These are phyloP conservation scores for Thermothelomyces thermophilus DNA, from an alignment of 2,329 filamentous ascomycete genomes.

Conservation along the genomic window DNA sequence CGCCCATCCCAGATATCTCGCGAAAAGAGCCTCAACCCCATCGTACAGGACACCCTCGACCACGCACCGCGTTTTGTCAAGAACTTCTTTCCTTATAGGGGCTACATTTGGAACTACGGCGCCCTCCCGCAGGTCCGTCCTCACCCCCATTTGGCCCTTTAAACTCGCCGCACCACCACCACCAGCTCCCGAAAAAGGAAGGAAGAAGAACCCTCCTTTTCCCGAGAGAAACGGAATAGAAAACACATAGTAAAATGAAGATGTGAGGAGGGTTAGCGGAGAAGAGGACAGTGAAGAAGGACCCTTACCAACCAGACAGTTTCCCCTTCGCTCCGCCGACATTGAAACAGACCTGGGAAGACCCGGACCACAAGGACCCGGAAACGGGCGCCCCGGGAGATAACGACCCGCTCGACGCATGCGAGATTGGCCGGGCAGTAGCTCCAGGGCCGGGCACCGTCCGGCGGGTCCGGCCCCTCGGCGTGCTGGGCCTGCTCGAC, in stretches of 20 bases:
- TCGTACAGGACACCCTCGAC: slow-evolving; percentile 98
- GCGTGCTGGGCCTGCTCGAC: slow-evolving; percentile 96
- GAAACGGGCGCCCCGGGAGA: slow-evolving; percentile 99
- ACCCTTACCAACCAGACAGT: too few species aligned
- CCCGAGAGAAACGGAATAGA: too few species aligned
- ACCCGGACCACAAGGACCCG: slow-evolving; percentile 86
- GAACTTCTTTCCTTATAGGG: slow-evolving; percentile 99
- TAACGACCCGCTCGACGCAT: slow-evolving; percentile 97
- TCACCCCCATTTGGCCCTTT: too few species aligned
- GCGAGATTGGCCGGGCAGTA: slow-evolving; percentile 96
- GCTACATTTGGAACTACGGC: slow-evolving; percentile 99
- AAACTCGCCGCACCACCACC: too few species aligned
- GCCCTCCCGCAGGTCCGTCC: slow-evolving; percentile 84
- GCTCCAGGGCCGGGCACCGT: slow-evolving; percentile 89
- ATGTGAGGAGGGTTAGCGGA: too few species aligned
- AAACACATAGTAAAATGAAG: too few species aligned
- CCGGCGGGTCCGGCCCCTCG: slow-evolving; percentile 99
- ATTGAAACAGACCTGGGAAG: slow-evolving; percentile 98
- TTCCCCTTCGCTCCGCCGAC: too few species aligned
- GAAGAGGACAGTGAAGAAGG: too few species aligned
- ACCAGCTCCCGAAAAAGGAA: too few species aligned
- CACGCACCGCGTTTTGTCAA: slow-evolving; percentile 96
- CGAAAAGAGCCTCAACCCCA: slow-evolving; percentile 92
- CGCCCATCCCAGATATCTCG: slow-evolving; percentile 71
- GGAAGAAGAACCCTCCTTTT: too few species aligned